These are phyloP conservation scores for Polytrichum formosum DNA, from an alignment of 225 moss, liverwort and hornwort species.

Conservation along the genomic window DNA sequence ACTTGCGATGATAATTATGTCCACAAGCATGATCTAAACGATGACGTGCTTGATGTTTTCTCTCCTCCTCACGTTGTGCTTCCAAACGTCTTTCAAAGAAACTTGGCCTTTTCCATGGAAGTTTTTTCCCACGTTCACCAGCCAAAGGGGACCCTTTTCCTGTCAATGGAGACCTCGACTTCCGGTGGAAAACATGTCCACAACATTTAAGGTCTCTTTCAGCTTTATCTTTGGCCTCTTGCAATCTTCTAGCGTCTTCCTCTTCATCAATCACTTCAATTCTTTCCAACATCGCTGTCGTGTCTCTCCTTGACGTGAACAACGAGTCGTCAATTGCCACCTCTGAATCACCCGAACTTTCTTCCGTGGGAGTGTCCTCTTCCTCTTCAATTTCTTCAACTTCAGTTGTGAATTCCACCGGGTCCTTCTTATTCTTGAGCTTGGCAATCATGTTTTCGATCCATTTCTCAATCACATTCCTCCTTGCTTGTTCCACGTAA, in stretches of 20 bases:
- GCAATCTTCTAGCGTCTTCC: background rate
- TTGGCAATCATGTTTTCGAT: slow-evolving; percentile 17
- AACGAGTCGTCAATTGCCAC: background rate
- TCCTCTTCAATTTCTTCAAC: slow-evolving; percentile 14
- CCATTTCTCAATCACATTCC: slow-evolving; percentile 43
- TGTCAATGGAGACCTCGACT: slow-evolving; percentile 30
- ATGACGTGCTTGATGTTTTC: background rate
- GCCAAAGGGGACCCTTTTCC: slow-evolving; percentile 22
- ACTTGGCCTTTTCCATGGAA: slow-evolving; percentile 24
- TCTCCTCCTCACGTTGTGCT: slow-evolving; percentile 14
- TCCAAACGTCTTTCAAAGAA: slow-evolving; percentile 16
- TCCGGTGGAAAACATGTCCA: slow-evolving; percentile 26
- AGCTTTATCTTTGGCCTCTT: slow-evolving; percentile 1
- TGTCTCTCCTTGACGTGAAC: slow-evolving; percentile 16
- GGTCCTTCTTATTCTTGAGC: slow-evolving; percentile 14
- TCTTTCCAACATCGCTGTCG: slow-evolving; percentile 13
- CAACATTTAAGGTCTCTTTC: slow-evolving; percentile 3
- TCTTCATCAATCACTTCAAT: slow-evolving; percentile 19
- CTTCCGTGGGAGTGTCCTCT: slow-evolving; percentile 1
- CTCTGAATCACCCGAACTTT: slow-evolving; percentile 2
- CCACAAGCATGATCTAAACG: slow-evolving; percentile 16
- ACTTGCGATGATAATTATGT: slow-evolving; percentile 36
- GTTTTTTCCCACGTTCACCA: slow-evolving; percentile 4
- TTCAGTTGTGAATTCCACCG: slow-evolving; percentile 17
- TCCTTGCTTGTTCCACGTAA: slow-evolving; percentile 56